Evolutionary conservation across 805 yeast species (phyloP), one percentile per base, ranked within the genome.

Genomic region (Starmerella tilneyi): DNA sequence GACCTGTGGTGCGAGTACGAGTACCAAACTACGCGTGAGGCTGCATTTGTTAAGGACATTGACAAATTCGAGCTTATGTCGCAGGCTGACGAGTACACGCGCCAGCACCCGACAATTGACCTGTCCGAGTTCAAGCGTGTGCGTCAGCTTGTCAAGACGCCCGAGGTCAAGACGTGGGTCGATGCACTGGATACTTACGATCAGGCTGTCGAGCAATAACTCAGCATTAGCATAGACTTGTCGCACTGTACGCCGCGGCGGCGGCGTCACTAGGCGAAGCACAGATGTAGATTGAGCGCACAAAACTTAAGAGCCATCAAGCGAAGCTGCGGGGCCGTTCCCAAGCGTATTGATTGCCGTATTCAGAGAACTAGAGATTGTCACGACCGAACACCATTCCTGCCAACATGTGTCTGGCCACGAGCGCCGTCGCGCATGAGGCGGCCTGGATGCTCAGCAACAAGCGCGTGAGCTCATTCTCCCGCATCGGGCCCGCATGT

Each of bases 1-100:
- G 79, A 78, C 31, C 72, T 78, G 50, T 89, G 96, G 94, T 65
- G 79, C 45, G 95, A 85, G 61, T 89, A 89, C 64, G 98, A 89
- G 66, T 78, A 81, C 58, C 81, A 84, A 55, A 71, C 84, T 54
- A 75, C 80, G 34, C 61, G 75, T 21, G 97, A 89, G 63, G 95
- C 96, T 11, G 71, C 79, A 44, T 84, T 84, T 54, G 96, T 89
- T 52, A 89, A 89, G 66, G 96, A 89, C 63, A 77, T 92, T 49
- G 97, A 89, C 64, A 89, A 89, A 69, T 82, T 75, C 59, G 96
- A 86, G 64, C 75, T 86, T 75, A 69, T 83, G 52, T 54, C 60
- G 33, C 72, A 67, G 53, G 55, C 65, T 29, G 53, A 57, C 29
- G 71, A 86, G 63, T 89, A 88, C 60, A 95, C 85, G 66, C 79